Evolutionary conservation across 2,329 filamentous ascomycete genomes (phyloP).

Genomic region (Trichoderma sp.): DNA sequence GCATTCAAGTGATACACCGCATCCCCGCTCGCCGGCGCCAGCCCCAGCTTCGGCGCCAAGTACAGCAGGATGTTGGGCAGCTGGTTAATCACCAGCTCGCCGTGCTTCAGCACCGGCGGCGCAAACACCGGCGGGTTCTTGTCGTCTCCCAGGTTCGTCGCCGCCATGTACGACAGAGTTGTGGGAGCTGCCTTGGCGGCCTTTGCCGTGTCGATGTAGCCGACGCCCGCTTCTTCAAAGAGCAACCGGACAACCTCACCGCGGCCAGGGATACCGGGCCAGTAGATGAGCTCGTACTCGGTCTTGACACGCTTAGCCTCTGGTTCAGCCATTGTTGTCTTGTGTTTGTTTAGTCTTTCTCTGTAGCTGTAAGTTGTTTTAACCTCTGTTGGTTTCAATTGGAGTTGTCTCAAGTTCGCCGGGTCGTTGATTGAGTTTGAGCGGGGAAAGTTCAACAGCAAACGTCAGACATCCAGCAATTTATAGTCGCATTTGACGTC

Average conservation of each 20-base stretch:
- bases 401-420: background rate
- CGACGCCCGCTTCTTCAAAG: conserved; percentile 66
- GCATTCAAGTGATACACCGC: conserved; percentile 61
- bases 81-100: conserved; percentile 64
- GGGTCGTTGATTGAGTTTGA: background rate
- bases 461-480: background rate
- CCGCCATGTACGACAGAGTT: conserved; percentile 51
- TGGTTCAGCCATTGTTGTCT: background rate
- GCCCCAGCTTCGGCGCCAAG: conserved; percentile 60
- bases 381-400: background rate
- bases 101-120: conserved; percentile 66
- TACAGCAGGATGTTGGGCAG: conserved; percentile 74
- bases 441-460: background rate
- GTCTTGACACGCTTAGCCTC: conserved; percentile 29
- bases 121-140: conserved; percentile 66
- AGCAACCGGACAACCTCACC: conserved; percentile 73
- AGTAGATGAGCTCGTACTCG: conserved; percentile 68
- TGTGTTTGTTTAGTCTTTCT: background rate
- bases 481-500: conserved; percentile 3
- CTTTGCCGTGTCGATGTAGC: conserved; percentile 60
- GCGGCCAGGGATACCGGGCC: conserved; percentile 70
- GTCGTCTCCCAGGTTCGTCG: conserved; percentile 48
- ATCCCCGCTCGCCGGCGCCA: conserved; percentile 47
- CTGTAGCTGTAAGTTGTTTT: background rate
- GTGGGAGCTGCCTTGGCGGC: conserved; percentile 48